Base-by-base conservation (phyloP, 2,329 filamentous ascomycete species). In the Neofusicoccum parvum region DNA sequence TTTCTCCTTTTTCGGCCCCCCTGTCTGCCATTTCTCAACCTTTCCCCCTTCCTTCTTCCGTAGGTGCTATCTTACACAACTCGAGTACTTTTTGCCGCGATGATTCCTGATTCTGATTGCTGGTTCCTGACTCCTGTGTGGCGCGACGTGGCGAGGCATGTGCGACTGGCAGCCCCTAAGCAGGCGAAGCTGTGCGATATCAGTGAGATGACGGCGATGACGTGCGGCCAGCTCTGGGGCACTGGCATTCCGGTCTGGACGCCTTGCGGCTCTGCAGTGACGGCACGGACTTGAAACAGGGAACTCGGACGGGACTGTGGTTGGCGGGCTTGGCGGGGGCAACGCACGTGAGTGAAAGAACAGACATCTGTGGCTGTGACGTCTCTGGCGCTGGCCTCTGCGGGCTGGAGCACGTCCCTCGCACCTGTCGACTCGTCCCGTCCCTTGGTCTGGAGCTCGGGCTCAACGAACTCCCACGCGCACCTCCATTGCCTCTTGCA, bases 211-310 rank as follows among this genome's bases (percentile, higher is more conserved):
- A 37, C 50, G 50, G 50, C 34, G n/a, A 48, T 60, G 56, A 60
- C 56, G 56, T 48, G 56, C 27, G 32, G 54, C 17, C 54, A 34
- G 39, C 27, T 23, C 37, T 12, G 5, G 17, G 39, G 10, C 10
- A 39, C 10, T 14, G 20, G 37, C 53, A 58, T 17, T 45, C 45
- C 45, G 54, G 41, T 58, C 54, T 58, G 39, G 54, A 58, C 54
- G 54, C 39, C 54, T 45, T 60, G 56, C 56, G 56, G 56, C 56
- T 60, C 56, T 48, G 43, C 56, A 58, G 54, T 34, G 48, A 7
- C 54, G 41, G 54, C 54, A 58, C 56, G 43, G 56, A 43, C 53
- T 39, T 43, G 53, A 58, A 58, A 60, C 56, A 60, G 23, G 56
- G 54, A 5, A 37, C 20, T 20, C 36, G 54, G 39, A 45, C 14